A percentile compares a stretch with the other conserved stretches of the same genome.
Evolutionary conservation across 371 early-diverging fungal genomes (phyloP).

Genomic region (Syncephalastrum contaminatum): DNA sequence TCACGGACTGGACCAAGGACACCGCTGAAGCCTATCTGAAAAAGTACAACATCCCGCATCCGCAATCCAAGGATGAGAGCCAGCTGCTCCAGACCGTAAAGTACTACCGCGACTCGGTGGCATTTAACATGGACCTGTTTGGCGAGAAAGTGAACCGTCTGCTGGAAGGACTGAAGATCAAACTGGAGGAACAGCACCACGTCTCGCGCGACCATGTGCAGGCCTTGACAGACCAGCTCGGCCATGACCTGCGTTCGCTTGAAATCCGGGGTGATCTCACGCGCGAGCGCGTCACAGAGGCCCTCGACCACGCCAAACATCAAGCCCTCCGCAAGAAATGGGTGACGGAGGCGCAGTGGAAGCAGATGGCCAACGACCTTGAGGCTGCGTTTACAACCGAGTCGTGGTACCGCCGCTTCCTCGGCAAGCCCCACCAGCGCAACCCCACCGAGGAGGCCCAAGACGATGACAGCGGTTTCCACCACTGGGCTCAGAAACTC

Average conservation of each 20-base stretch:
- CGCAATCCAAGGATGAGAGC: constrained; percentile 13
- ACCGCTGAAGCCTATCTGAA: constrained; percentile 21
- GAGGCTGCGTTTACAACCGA: constrained; percentile 19
- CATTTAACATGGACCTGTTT: constrained; percentile 27
- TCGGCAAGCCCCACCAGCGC: constrained; percentile 10
- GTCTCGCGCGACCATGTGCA: constrained; percentile 18
- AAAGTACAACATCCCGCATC: constrained; percentile 34
- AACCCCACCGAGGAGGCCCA: constrained; percentile 6
- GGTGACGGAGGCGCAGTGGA: constrained; percentile 36
- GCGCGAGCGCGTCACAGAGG: constrained; percentile 25
- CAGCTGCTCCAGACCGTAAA: constrained; percentile 25
- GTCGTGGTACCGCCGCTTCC: constrained; percentile 33
- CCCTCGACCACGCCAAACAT: constrained; percentile 30
- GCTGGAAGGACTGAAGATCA: constrained; percentile 26
- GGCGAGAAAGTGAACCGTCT: constrained; percentile 28
- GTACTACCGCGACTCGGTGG: constrained; percentile 35
- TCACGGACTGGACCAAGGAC: constrained; percentile 27
- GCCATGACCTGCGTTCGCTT: constrained; percentile 32
- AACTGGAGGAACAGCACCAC: constrained; percentile 31
- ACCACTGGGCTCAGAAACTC: constrained; percentile 22
- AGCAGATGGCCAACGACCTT: constrained; percentile 31
- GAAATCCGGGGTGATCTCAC: constrained; percentile 39
- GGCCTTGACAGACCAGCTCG: constrained; percentile 22
- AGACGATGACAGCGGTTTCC: constrained; percentile 23
- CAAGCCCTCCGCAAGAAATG: constrained; percentile 27